Evolutionary conservation across 1,284 basidiomycete species (phyloP), one percentile per base, ranked within the genome.

Genomic region (Trichosporon inkin): DNA sequence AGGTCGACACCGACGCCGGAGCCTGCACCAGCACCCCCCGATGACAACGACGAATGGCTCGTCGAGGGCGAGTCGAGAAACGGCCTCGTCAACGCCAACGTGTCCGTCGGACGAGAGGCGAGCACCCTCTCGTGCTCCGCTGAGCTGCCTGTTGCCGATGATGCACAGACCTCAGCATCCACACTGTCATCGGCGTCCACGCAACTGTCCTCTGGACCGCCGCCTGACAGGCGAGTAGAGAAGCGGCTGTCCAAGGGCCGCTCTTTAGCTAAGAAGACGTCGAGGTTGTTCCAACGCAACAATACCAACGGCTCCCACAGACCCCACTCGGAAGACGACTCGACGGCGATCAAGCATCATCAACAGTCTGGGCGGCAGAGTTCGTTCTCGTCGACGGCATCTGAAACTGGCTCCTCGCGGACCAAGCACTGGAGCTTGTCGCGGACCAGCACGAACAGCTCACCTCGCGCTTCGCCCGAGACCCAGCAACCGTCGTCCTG

Each of bases 261-360:
- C 14, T 57, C 65, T 11, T 55, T 77, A 34, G 75, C 69, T 2
- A 75, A 75, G 65, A 77, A 77, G 67, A 77, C 75, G 0, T 74
- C 72, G 16, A 66, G 70, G 24, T 57, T 77, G 47, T 77, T 77
- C 52, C 59, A 60, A 10, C 58, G 75, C 20, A 67, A 58, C 11
- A 41, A 58, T 10, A 41, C 47, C 35, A 57, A 54, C 52, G 39
- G 39, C 40, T 47, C 41, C n/a, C 49, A 60, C 52, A 36, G 40
- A 2, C 52, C 51, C 20, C 40, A 62, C 36, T 51, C 53, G 7
- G 53, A 61, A 22, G 19, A 55, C 34, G 60, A 61, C 35, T 19
- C 52, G 2, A 36, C 56, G n/a, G 36, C 28, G 37, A 56, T 49
- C 44, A 49, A 22, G 44, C 44, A 32, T 49, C 44, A 49, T 17